Evolutionary conservation across 768 basidiomycete species (phyloP).

Genomic region (Boletus reticuloceps): DNA sequence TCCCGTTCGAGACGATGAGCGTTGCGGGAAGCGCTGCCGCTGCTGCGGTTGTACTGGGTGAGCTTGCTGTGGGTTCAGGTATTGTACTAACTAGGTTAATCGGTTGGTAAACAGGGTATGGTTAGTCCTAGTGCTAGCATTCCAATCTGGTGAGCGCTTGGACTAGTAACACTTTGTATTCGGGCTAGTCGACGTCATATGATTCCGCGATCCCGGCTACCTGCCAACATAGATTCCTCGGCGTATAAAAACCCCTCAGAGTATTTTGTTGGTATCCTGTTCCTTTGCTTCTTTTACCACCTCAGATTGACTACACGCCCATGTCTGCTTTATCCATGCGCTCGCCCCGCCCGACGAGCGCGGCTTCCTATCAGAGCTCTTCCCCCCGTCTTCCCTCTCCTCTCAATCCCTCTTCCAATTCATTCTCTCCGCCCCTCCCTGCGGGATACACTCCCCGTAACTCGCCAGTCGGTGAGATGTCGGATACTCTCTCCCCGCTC

Average conservation of each 20-base stretch:
- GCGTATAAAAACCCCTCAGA: conserved; percentile 12
- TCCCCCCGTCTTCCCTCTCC: conserved; percentile 24
- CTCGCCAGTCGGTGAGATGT: conserved; percentile 11
- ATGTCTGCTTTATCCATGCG: conserved; percentile 7
- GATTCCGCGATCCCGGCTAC: neutral
- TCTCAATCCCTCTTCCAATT: conserved; percentile 19
- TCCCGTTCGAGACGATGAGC: neutral
- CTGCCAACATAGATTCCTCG: conserved; percentile 3
- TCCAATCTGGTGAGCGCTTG: neutral
- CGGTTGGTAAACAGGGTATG: neutral
- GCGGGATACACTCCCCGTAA: neutral
- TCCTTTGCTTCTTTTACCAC: neutral
- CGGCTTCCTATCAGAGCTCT: conserved; percentile 7
- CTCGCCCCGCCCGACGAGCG: conserved; percentile 12
- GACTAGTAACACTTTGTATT: conserved; percentile 4
- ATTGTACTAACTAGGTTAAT: neutral
- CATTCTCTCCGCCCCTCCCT: neutral
- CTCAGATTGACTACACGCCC: neutral
- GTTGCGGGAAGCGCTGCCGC: too few relatives aligned
- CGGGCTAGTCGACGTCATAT: conserved; percentile 13
- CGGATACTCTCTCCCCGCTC: conserved; percentile 17
- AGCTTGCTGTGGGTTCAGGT: neutral
- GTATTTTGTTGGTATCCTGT: conserved; percentile 4
- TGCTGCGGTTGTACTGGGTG: neutral
- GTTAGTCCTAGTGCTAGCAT: neutral